Evolutionary conservation across 176 grass and related monocot species (phyloP).

Genomic region (Oryza brachyantha): DNA sequence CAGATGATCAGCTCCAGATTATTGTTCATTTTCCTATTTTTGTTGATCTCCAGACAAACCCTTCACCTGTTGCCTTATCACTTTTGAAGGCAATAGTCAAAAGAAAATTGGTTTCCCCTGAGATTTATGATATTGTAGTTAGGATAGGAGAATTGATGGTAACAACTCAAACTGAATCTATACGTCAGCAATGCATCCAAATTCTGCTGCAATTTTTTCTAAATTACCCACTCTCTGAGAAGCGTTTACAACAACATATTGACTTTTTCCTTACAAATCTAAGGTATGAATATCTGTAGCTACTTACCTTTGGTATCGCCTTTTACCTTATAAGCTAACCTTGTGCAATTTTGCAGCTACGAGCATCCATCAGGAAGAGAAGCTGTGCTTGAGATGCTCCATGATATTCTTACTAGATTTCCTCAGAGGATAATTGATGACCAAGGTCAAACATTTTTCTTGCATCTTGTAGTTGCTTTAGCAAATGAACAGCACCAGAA

Average conservation of each 20-base stretch:
- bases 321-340: slow-evolving; percentile 13
- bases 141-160: slow-evolving; percentile 93
- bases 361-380: slow-evolving; percentile 88
- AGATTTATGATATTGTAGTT: slow-evolving; percentile 93
- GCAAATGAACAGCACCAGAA: slow-evolving; percentile 73
- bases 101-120: slow-evolving; percentile 69
- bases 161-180: slow-evolving; percentile 66
- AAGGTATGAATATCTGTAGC: slow-evolving; percentile 43
- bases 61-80: slow-evolving; percentile 77
- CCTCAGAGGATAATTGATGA: slow-evolving; percentile 82
- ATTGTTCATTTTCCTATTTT: slow-evolving; percentile 80
- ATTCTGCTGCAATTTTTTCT: slow-evolving; percentile 89
- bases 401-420: slow-evolving; percentile 87
- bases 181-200: slow-evolving; percentile 75
- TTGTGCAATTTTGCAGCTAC: slow-evolving; percentile 53
- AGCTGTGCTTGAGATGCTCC: slow-evolving; percentile 90
- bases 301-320: not conserved
- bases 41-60: slow-evolving; percentile 88
- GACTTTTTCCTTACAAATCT: slow-evolving; percentile 92
- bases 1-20: slow-evolving; percentile 73
- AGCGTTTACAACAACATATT: slow-evolving; percentile 86
- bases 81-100: slow-evolving; percentile 85
- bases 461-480: slow-evolving; percentile 76
- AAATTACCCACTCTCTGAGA: slow-evolving; percentile 82
- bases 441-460: slow-evolving; percentile 81